Base-by-base conservation (phyloP, 345 rosid genomes). In the Gossypioides kirkii region DNA sequence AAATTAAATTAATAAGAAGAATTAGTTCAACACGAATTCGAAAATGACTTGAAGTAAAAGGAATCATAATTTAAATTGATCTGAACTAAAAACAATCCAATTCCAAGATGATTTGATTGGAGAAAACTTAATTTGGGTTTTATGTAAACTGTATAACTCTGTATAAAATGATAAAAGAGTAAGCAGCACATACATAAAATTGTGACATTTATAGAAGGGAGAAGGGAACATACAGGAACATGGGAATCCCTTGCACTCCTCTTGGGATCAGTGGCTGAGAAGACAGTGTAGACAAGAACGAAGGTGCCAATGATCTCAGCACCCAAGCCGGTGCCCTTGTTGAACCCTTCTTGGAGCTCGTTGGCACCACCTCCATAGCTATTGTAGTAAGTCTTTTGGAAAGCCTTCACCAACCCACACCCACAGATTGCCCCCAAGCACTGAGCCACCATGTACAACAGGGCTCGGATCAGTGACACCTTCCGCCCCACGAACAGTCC, bases 251-350 rank as follows among this genome's bases (percentile, higher is more conserved):
- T 84, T 0, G 94, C 94, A 60, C 8, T 90, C 25, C 94, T 82
- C 84, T 90, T 90, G 32, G 94, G 94, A 71, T 90, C 94, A 10
- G 94, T 90, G 78, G 94, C 94, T 16, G 94, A 74, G 80, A 90
- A 90, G 74, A 89, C 94, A 6, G 94, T 90, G 87, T 87, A 86
- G 79, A 90, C 94, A 23, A 87, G 90, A 71, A 90, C 92, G 36
- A 90, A 89, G 32, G 91, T 89, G 16, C 94, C 94, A 47, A 89
- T 87, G 63, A 89, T 89, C 80, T 89, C 94, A 11, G 91, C 94
- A 8, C 91, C 94, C 58, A 89, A 77, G 1, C 88, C 94, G 46
- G 85, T 80, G 42, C 94, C 94, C 68, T 81, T 87, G 79, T 26
- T 86, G 85, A 83, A 89, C 3, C 90, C 94, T 2, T 0, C 0